phyloP scores from a whole-genome alignment of 2,329 filamentous ascomycete species.

The Colletotrichum eremochloae region DNA sequence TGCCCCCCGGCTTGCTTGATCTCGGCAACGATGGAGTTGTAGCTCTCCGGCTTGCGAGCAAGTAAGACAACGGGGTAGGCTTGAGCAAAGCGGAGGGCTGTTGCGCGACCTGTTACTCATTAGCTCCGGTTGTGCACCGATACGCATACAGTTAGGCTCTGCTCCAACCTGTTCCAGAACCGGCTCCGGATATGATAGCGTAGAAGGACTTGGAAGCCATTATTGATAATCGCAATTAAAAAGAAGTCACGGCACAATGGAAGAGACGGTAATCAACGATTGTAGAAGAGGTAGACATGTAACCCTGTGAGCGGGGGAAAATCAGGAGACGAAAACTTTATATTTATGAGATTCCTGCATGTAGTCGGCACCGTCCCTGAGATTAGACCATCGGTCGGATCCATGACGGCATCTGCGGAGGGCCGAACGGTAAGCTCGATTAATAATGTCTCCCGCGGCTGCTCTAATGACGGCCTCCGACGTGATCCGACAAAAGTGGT shows the following conservation, averaged over 20 bases:
- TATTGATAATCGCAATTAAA: not conserved
- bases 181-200: constrained; percentile 78
- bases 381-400: constrained; percentile 37
- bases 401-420: constrained; percentile 38
- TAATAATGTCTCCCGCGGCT: constrained; percentile 29
- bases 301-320: not conserved
- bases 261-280: not conserved
- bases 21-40: constrained; percentile 74
- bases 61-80: constrained; percentile 81
- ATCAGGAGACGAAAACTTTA: constrained; percentile 14
- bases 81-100: constrained; percentile 71
- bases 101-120: constrained; percentile 55
- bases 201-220: constrained; percentile 62
- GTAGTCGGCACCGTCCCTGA: not conserved
- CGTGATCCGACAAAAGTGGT: constrained; percentile 3
- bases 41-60: constrained; percentile 76
- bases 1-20: constrained; percentile 77
- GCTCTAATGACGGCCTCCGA: constrained; percentile 27
- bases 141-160: constrained; percentile 71
- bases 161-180: constrained; percentile 72
- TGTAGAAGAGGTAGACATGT: too few species aligned
- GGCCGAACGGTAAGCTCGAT: constrained; percentile 33
- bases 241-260: not conserved
- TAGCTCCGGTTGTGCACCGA: constrained; percentile 66
- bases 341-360: constrained; percentile 3